Evolutionary conservation across 208 protist species (phyloP).

Genomic region (Angomonas deanei): DNA sequence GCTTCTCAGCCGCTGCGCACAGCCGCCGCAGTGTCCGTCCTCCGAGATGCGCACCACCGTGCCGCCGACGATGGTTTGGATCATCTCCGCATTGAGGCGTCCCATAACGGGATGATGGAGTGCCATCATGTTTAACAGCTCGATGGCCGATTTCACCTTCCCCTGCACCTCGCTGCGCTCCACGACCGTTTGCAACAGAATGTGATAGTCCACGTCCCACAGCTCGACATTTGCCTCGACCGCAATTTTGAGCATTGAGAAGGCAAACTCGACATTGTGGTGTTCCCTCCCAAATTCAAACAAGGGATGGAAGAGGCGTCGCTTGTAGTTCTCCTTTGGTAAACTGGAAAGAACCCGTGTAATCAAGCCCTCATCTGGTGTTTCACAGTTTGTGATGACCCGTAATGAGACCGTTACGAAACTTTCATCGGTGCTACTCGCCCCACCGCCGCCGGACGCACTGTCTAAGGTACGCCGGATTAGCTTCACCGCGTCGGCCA

Average conservation of each 20-base stretch:
- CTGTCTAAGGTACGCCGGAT: not conserved
- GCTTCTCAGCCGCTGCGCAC: slow-evolving; percentile 28
- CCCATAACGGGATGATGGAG: slow-evolving; percentile 75
- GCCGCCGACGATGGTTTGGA: slow-evolving; percentile 46
- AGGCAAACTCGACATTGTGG: slow-evolving; percentile 27
- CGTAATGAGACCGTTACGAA: slow-evolving; percentile 67
- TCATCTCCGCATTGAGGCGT: slow-evolving; percentile 37
- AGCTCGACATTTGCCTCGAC: slow-evolving; percentile 42
- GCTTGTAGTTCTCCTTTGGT: slow-evolving; percentile 40
- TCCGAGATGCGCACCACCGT: slow-evolving; percentile 12
- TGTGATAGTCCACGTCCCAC: slow-evolving; percentile 77
- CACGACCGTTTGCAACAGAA: slow-evolving; percentile 35
- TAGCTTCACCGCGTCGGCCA: too few species aligned
- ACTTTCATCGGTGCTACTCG: slow-evolving; percentile 47
- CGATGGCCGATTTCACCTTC: slow-evolving; percentile 2
- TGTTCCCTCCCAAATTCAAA: slow-evolving; percentile 33
- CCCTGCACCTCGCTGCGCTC: not conserved
- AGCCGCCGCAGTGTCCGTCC: slow-evolving; percentile 41
- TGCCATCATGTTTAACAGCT: slow-evolving; percentile 41
- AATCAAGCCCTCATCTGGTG: slow-evolving; percentile 22
- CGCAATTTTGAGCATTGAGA: slow-evolving; percentile 36
- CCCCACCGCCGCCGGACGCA: slow-evolving; percentile 18
- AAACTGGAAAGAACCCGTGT: slow-evolving; percentile 37
- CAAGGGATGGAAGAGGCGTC: slow-evolving; percentile 62
- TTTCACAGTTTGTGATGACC: slow-evolving; percentile 14